Evolutionary conservation across 108 stramenopile species (phyloP).

Genomic region (Halocafeteria seosinensis): DNA sequence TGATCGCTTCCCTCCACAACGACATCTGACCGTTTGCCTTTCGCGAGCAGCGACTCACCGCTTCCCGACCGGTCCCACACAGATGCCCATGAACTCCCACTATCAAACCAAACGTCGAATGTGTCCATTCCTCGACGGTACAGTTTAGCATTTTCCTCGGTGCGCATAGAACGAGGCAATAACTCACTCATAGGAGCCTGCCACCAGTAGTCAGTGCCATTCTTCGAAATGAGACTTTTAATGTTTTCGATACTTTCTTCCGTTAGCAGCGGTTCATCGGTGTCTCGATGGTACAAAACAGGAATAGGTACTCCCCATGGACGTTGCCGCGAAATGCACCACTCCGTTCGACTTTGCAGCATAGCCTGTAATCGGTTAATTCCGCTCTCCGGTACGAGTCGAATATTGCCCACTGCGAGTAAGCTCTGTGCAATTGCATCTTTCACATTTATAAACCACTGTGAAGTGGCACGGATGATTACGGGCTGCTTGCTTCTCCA

Average conservation of each 20-base stretch:
- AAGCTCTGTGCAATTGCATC: constrained; percentile 52
- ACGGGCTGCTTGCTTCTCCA: constrained; percentile 98
- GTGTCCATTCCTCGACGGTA: constrained; percentile 78
- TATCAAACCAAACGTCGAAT: constrained; percentile 99
- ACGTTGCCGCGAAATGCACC: constrained; percentile 96
- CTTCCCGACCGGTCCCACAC: constrained; percentile 51
- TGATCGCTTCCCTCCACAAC: constrained; percentile 57
- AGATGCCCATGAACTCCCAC: constrained; percentile 82
- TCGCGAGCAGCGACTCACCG: constrained; percentile 45
- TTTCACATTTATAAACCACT: constrained; percentile 71
- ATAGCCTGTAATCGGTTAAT: constrained; percentile 44
- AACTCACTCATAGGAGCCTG: constrained; percentile 56
- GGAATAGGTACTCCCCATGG: constrained; percentile 98
- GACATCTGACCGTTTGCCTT: neutral
- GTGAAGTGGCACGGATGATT: constrained; percentile 89
- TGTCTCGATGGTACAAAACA: constrained; percentile 38
- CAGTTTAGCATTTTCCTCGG: neutral
- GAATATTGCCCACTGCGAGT: constrained; percentile 63
- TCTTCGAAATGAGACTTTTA: constrained; percentile 55
- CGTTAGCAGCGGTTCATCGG: constrained; percentile 64
- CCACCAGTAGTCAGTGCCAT: constrained; percentile 93
- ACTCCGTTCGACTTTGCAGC: constrained; percentile 72
- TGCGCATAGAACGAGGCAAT: neutral
- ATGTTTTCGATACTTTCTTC: constrained; percentile 63
- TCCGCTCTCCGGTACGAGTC: constrained; percentile 85